A percentile compares a stretch with the other conserved stretches of the same genome.
phyloP scores from a whole-genome alignment of 2,329 filamentous ascomycete genomes.

The Phaeosphaeriaceae sp. region DNA sequence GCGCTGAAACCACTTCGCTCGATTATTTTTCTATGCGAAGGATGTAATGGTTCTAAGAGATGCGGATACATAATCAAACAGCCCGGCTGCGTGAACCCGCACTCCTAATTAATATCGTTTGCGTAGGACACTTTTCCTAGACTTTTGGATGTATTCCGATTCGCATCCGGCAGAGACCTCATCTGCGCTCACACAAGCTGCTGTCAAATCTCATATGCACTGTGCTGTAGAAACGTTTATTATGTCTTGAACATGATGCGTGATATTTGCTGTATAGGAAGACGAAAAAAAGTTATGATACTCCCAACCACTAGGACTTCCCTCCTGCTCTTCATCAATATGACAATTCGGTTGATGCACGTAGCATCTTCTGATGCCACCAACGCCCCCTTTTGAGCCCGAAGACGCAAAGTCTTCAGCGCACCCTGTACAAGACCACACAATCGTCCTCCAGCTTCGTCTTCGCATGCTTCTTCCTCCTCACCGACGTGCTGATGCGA shows the following conservation, averaged over 20 bases:
- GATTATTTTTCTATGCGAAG: background rate
- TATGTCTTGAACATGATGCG: background rate
- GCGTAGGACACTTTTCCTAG: too few relatives aligned
- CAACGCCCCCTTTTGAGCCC: background rate
- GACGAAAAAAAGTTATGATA: background rate
- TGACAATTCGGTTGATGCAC: background rate
- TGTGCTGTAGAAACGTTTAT: too few relatives aligned
- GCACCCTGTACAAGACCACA: conserved; percentile 3
- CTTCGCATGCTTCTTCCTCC: background rate
- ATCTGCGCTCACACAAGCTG: too few relatives aligned
- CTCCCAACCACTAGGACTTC: background rate
- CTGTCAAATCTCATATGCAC: too few relatives aligned
- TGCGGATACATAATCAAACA: conserved; percentile 4
- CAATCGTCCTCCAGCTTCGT: background rate
- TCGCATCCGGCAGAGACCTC: too few relatives aligned
- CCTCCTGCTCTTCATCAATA: background rate
- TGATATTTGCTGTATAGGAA: conserved; percentile 5
- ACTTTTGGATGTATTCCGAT: too few relatives aligned
- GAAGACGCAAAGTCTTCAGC: background rate
- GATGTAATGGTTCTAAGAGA: conserved; percentile 2
- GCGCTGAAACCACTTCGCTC: conserved; percentile 1
- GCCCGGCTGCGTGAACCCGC: too few relatives aligned
- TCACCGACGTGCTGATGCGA: background rate
- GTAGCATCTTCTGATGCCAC: background rate
- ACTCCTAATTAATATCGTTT: too few relatives aligned